phyloP scores from a whole-genome alignment of 306 rosid species.

The Acacia acuminata region DNA sequence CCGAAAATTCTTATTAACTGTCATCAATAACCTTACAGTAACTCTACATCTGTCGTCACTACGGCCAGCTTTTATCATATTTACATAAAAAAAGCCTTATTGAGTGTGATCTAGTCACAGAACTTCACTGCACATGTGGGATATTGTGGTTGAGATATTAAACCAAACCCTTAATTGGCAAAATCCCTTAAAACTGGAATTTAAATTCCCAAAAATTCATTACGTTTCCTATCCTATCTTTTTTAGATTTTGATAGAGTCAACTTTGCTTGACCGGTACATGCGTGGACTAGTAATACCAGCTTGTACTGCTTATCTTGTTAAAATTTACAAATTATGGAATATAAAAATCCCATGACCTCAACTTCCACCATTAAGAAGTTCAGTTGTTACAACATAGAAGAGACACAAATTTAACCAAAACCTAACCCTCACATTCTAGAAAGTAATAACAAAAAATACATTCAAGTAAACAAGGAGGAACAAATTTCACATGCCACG shows the following conservation, averaged over 20 bases:
- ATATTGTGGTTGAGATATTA: conserved; percentile 2
- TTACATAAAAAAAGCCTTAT: not conserved
- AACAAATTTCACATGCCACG: conserved; percentile 7
- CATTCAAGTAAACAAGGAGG: conserved; percentile 12
- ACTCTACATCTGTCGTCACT: not conserved
- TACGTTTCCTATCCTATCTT: not conserved
- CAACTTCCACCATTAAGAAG: conserved; percentile 22
- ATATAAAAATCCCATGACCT: conserved; percentile 4
- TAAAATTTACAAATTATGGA: not conserved
- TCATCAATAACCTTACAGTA: not conserved
- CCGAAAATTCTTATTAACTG: not conserved
- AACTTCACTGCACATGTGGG: conserved; percentile 22
- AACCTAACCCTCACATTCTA: conserved; percentile 3
- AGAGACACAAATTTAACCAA: conserved; percentile 15
- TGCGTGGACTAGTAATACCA: not conserved
- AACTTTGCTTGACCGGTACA: not conserved
- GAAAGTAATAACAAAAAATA: not conserved
- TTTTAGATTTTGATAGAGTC: not conserved
- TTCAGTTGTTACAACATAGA: conserved; percentile 10
- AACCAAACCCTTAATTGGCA: not conserved
- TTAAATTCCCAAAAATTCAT: conserved; percentile 14
- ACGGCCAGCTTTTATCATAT: not conserved
- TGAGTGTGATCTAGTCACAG: conserved; percentile 6
- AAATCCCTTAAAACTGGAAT: conserved; percentile 8
- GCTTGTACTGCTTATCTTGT: conserved; percentile 21